These are phyloP conservation scores for Mycena filopes DNA, from an alignment of 768 basidiomycete genomes.

Conservation along the genomic window DNA sequence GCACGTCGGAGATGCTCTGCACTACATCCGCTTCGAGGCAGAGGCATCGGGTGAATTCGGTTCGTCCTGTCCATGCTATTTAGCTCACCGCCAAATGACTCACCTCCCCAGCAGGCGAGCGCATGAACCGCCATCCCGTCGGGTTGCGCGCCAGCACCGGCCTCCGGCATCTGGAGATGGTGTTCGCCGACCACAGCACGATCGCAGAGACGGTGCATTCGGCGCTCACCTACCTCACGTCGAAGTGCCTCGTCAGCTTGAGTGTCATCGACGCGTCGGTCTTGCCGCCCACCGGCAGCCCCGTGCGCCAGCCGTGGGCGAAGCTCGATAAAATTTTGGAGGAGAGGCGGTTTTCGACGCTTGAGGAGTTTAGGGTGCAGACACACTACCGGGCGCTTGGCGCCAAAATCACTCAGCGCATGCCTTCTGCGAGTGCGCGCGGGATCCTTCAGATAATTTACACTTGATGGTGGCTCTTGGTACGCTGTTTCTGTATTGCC, in stretches of 20 bases:
- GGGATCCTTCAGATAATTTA: conserved; percentile 6
- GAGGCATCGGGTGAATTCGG: background rate
- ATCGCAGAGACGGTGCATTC: background rate
- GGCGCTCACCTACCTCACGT: background rate
- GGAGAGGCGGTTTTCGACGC: background rate
- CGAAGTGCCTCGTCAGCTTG: background rate
- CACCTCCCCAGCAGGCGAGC: background rate
- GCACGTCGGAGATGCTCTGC: background rate
- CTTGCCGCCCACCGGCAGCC: too few species aligned
- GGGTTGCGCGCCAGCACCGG: background rate
- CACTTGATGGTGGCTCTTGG: too few species aligned
- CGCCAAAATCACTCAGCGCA: background rate
- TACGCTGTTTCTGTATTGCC: too few species aligned
- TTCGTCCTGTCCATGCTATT: background rate
- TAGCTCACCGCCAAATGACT: background rate
- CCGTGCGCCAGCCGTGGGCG: background rate
- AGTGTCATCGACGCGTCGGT: background rate
- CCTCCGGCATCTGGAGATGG: background rate
- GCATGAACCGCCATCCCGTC: too few species aligned
- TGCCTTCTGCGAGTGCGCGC: background rate
- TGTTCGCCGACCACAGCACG: background rate
- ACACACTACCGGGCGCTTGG: background rate
- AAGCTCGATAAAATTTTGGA: background rate
- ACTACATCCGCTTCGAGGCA: background rate
- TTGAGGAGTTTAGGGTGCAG: background rate